Base-by-base conservation (phyloP, 2,329 filamentous ascomycete species). In the Nigrograna mackinnonii region DNA sequence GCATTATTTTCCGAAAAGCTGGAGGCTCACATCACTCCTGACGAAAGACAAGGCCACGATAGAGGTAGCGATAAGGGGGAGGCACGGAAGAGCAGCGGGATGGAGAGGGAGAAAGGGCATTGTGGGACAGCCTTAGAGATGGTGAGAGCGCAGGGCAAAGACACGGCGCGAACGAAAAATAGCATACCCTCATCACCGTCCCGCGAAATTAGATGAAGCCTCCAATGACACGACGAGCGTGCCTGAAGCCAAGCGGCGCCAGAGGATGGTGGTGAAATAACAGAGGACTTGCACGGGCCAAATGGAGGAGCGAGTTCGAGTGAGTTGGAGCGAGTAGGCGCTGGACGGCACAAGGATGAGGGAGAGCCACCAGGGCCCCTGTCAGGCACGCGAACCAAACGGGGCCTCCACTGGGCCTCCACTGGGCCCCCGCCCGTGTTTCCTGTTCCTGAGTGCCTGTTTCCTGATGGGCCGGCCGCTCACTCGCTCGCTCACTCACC, bases 141-240 rank as follows among this genome's bases (percentile, higher is more conserved):
- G n/a, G n/a, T n/a, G n/a, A n/a, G 30, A 6, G 14, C 38, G 19
- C 34, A 42, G 21, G 37, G 39, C 22, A 31, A 41, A n/a, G n/a
- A 38, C 39, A 37, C 16, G 20, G 35, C 40, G 33, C 32, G 33
- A 34, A 36, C 39, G 30, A 46, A n/a, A 49, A 48, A 54, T 54
- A 59, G 58, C 54, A 49, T 39, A 48, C 44, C 52, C 47, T 46
- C 48, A 39, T 52, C 47, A 52, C 43, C 47, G 38, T 37, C 44
- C 36, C 55, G 48, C 56, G 52, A 60, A 53, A 58, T 58, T 60
- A 46, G 39, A 58, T 60, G 53, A 45, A 30, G 35, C 44, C 40
- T 39, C 60, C 58, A 64, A 62, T 64, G 43, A 56, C 18, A 22
- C 17, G n/a, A 4, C 5, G n/a, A 17, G 11, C 9, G 62, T 63